Evolutionary conservation across 139 green algal species (phyloP).

Genomic region (Picochlorum sp.): DNA sequence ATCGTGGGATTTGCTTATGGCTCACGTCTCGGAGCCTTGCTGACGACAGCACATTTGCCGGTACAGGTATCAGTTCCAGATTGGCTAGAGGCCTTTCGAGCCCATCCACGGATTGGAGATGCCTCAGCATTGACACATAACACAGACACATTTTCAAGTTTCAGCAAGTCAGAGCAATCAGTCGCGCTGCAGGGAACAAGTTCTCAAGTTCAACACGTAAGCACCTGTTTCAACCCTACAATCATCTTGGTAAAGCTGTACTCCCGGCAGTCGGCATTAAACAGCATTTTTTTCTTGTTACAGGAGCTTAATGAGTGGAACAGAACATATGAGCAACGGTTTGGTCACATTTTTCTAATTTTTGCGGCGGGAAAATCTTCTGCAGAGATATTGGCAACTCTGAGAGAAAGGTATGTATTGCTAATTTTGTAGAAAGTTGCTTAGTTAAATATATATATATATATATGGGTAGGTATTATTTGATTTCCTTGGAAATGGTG

Average conservation of each 20-base stretch:
- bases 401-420: constrained; percentile 33
- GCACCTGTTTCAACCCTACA: no score
- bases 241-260: no score
- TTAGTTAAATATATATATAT: no score
- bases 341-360: constrained; percentile 91
- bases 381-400: constrained; percentile 43
- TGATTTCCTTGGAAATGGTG: neutral
- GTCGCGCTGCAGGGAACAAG: neutral
- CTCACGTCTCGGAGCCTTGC: no score
- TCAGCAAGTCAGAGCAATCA: constrained; percentile 53
- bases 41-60: neutral
- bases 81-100: constrained; percentile 82
- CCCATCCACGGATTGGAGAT: constrained; percentile 82
- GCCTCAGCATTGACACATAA: constrained; percentile 19
- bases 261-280: no score
- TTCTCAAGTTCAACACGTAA: neutral
- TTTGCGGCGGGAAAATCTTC: constrained; percentile 63
- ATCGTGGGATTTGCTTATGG: no score
- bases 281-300: neutral
- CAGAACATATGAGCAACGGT: constrained; percentile 62
- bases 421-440: neutral
- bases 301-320: constrained; percentile 60
- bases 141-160: constrained; percentile 18
- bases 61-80: constrained; percentile 30
- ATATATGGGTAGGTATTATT: neutral